Evolutionary conservation across 768 basidiomycete species (phyloP).

Genomic region (Brasilioporus rufonigricans): DNA sequence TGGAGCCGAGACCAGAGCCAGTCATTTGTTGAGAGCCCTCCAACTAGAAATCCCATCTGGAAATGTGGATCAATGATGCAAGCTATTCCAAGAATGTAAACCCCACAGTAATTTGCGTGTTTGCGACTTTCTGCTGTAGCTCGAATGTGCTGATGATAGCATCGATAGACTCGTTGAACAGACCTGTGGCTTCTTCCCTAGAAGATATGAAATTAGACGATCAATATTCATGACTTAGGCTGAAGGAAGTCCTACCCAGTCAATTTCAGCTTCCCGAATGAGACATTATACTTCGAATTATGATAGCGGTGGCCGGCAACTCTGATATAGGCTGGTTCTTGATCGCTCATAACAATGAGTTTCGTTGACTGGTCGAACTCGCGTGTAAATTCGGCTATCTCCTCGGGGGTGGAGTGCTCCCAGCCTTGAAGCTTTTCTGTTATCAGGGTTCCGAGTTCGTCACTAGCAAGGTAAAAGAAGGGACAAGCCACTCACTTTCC

Average conservation of each 20-base stretch:
- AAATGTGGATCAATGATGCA: neutral
- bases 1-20: constrained; percentile 13
- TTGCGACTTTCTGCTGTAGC: constrained; percentile 1
- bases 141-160: constrained; percentile 13
- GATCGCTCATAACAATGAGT: neutral
- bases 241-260: constrained; percentile 10
- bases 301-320: constrained; percentile 3
- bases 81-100: neutral
- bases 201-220: neutral
- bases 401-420: neutral
- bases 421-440: constrained; percentile 4
- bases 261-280: constrained; percentile 8
- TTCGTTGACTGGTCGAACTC: constrained; percentile 4
- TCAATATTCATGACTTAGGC: neutral
- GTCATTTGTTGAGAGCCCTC: constrained; percentile 7
- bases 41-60: constrained; percentile 15
- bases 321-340: constrained; percentile 9
- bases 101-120: neutral
- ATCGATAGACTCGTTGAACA: constrained; percentile 8
- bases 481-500: neutral
- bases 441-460: neutral
- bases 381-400: neutral
- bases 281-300: neutral
- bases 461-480: neutral
- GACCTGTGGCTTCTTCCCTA: constrained; percentile 7